Base-by-base conservation (phyloP, 225 moss, liverwort and hornwort species). In the Physcomitrellopsis africana region DNA sequence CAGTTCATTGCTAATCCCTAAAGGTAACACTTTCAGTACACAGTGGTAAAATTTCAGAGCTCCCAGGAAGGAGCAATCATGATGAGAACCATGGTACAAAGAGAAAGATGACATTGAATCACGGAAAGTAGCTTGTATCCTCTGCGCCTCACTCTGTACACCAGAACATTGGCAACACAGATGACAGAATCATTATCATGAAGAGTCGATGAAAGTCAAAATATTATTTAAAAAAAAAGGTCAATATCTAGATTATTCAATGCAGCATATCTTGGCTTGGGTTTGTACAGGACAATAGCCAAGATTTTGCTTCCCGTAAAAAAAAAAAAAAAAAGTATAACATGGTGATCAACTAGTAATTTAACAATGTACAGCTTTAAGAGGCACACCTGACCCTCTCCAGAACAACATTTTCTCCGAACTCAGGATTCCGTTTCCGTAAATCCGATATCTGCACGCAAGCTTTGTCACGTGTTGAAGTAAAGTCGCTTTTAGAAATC, bases 61-160 rank as follows among this genome's bases (percentile, higher is more conserved):
- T 52, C 26, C 32, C 65, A 52, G 11, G 57, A 67, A 63, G 10
- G 64, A 23, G 20, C 45, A 65, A 73, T 17, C 51, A 63, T 70
- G 41, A 56, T 19, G 6, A 66, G 57, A 56, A 18, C 1, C 32
- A 19, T 7, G 29, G 45, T 20, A 48, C 22, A 51, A 37, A 44
- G 5, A 27, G 68, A 46, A 62, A 56, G 67, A 3, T 22, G 15
- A 96, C 93, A 96, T 89, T 93, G 92, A 10, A 96, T 85, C 2
- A 93, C 96, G 19, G 92, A 93, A 60, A 92, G 76, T 60, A 60
- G 78, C 49, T 79, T 77, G 44, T 89, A 87, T 19, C 42, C 62
- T 47, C 68, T 92, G 15, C 87, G 79, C 77, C 51, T 83, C 67
- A 87, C 96, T 72, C 96, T 96, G 90, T 18, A 45, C 52, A 72